Conservation (phyloP, 805 yeast species). For the Grigorovia jiainica region DNA sequence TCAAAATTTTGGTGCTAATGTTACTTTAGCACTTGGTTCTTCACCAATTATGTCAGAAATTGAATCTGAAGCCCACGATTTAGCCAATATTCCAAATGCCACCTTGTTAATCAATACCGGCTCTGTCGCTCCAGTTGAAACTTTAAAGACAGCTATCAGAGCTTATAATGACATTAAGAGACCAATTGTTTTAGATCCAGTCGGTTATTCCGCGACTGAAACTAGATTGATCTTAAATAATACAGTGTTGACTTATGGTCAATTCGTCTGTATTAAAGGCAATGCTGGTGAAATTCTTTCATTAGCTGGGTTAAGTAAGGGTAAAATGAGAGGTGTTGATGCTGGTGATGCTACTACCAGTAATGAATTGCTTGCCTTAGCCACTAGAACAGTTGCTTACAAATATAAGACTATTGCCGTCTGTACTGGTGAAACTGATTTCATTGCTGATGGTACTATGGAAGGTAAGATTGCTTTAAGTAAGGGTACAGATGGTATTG, state of each 20-base stretch:
- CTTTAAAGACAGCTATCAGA: conserved; percentile 42
- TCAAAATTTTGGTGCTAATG: conserved; percentile 79
- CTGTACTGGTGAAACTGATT: conserved; percentile 54
- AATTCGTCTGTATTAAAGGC: conserved; percentile 66
- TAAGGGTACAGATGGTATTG: conserved; percentile 9
- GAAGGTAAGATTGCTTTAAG: conserved; percentile 16
- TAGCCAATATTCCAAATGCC: conserved; percentile 45
- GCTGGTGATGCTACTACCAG: conserved; percentile 22
- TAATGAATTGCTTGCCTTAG: conserved; percentile 25
- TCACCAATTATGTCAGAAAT: conserved; percentile 86
- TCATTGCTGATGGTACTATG: conserved; percentile 39
- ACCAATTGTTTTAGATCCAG: conserved; percentile 80
- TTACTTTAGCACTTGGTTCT: conserved; percentile 72
- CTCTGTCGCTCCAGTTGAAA: conserved; percentile 43
- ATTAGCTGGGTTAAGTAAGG: conserved; percentile 39
- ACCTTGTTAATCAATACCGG: conserved; percentile 69
- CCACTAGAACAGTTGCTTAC: conserved; percentile 41
- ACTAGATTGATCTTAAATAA: conserved; percentile 43
- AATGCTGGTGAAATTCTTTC: conserved; percentile 71
- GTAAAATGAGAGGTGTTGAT: conserved; percentile 69
- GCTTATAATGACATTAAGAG: conserved; percentile 47
- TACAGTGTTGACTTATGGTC: conserved; percentile 45
- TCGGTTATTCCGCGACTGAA: conserved; percentile 79
- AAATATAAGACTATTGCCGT: conserved; percentile 54
- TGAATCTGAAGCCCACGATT: conserved; percentile 53